These are phyloP conservation scores for Talaromyces trachyspermus DNA, from an alignment of 495 filamentous ascomycete species.

Conservation along the genomic window DNA sequence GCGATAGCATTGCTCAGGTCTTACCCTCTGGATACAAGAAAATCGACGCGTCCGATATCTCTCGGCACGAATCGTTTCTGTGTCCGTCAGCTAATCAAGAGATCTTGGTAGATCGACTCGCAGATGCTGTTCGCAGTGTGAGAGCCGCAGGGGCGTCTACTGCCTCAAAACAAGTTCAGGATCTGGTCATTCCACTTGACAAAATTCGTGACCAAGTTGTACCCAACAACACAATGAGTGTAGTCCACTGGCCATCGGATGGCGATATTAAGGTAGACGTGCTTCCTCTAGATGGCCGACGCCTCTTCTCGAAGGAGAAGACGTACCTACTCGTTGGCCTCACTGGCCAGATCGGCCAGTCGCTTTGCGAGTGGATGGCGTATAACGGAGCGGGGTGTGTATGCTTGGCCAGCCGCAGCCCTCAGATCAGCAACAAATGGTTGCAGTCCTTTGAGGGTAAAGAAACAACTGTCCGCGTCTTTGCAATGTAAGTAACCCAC, in stretches of 20 bases:
- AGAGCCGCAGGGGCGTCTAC: too few relatives aligned
- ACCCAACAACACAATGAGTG: background rate
- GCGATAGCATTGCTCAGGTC: too few relatives aligned
- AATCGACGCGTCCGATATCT: too few relatives aligned
- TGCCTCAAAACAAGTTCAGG: background rate
- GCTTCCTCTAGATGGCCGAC: slow-evolving; percentile 4
- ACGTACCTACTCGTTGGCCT: slow-evolving; percentile 54
- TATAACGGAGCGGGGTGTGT: slow-evolving; percentile 46
- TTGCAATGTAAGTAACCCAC: too few relatives aligned
- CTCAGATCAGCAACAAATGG: slow-evolving; percentile 42
- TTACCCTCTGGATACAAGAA: too few relatives aligned
- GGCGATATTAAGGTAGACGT: slow-evolving; percentile 3
- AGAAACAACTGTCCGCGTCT: slow-evolving; percentile 15
- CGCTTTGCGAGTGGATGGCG: slow-evolving; percentile 50
- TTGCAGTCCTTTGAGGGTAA: slow-evolving; percentile 22
- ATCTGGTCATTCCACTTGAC: background rate
- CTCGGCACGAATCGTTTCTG: too few relatives aligned
- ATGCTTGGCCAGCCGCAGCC: slow-evolving; percentile 49
- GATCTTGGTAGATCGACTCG: too few relatives aligned
- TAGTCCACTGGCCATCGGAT: slow-evolving; percentile 15
- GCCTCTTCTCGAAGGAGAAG: slow-evolving; percentile 24
- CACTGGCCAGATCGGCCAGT: slow-evolving; percentile 50
- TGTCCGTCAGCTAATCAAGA: too few relatives aligned
- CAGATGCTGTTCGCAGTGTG: too few relatives aligned
- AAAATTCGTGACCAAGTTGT: background rate